A percentile compares a stretch with the other conserved stretches of the same genome.
Conservation (phyloP, 257 asterid species). For the Forsythia suspensa region DNA sequence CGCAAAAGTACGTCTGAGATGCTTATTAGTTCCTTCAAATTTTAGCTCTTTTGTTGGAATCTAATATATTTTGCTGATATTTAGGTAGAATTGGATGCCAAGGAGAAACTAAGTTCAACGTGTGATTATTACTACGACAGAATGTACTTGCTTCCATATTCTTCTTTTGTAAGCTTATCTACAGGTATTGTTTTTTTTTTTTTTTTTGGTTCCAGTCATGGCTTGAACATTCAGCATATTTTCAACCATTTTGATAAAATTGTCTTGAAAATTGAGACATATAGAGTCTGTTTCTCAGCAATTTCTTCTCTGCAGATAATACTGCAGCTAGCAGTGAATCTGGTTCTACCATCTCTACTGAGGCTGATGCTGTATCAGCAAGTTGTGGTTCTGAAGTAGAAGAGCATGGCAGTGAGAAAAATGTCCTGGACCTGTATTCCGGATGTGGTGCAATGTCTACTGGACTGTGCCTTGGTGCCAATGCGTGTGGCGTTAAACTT, state of each 20-base stretch:
- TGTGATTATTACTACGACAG: constrained; percentile 62
- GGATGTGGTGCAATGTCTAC: constrained; percentile 99
- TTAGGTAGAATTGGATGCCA: constrained; percentile 34
- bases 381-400: constrained; percentile 18
- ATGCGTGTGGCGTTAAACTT: constrained; percentile 57
- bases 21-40: neutral
- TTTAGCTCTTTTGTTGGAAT: neutral
- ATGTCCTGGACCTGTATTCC: constrained; percentile 64
- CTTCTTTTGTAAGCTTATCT: constrained; percentile 55
- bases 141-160: constrained; percentile 60
- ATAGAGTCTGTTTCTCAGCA: neutral
- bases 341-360: constrained; percentile 63
- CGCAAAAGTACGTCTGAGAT: constrained; percentile 36
- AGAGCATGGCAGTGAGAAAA: constrained; percentile 34
- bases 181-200: constrained; percentile 35
- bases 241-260: neutral
- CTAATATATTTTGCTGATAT: constrained; percentile 6
- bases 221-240: neutral
- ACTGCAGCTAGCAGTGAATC: constrained; percentile 42
- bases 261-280: neutral
- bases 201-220: neutral
- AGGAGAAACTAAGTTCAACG: constrained; percentile 14
- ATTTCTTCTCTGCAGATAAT: constrained; percentile 35
- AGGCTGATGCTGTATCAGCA: constrained; percentile 26
- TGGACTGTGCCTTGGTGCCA: constrained; percentile 81